A percentile compares a stretch with the other conserved stretches of the same genome.
These are phyloP conservation scores for Phlebiopsis gigantea DNA, from an alignment of 768 basidiomycete genomes.

Conservation along the genomic window DNA sequence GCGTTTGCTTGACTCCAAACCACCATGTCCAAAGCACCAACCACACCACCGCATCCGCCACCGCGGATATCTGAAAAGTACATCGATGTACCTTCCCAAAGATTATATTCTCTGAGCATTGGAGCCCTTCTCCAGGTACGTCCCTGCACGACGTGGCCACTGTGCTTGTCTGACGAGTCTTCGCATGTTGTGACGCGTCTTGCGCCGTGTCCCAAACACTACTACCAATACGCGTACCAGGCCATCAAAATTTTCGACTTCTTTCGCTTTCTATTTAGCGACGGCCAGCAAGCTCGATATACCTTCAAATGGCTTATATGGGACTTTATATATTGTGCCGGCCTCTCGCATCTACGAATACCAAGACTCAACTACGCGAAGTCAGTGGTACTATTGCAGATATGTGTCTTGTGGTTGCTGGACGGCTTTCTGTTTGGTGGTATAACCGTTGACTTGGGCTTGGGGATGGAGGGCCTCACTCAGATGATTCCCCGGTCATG, in stretches of 20 bases:
- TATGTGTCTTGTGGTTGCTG: constrained; percentile 54
- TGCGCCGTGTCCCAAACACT: not conserved
- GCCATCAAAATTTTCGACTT: constrained; percentile 75
- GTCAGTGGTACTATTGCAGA: constrained; percentile 58
- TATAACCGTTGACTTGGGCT: constrained; percentile 51
- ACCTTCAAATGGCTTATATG: constrained; percentile 69
- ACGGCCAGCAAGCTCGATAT: constrained; percentile 36
- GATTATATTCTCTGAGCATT: constrained; percentile 72
- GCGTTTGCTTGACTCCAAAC: not conserved
- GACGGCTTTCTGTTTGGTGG: constrained; percentile 72
- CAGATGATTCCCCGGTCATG: constrained; percentile 1
- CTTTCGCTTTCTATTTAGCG: constrained; percentile 44
- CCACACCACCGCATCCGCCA: constrained; percentile 15
- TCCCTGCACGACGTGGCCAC: not conserved
- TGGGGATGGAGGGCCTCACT: constrained; percentile 17
- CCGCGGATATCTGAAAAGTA: constrained; percentile 71
- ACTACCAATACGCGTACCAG: constrained; percentile 30
- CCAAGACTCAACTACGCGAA: constrained; percentile 67
- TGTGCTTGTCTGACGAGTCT: not conserved
- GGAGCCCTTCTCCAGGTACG: constrained; percentile 73
- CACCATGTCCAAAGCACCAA: constrained; percentile 18
- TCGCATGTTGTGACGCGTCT: not conserved
- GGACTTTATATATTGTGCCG: constrained; percentile 55
- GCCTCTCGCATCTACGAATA: constrained; percentile 63
- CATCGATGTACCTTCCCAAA: constrained; percentile 72